Evolutionary conservation across 371 early-diverging fungal genomes (phyloP).

Genomic region (Mucor velutinosus): DNA sequence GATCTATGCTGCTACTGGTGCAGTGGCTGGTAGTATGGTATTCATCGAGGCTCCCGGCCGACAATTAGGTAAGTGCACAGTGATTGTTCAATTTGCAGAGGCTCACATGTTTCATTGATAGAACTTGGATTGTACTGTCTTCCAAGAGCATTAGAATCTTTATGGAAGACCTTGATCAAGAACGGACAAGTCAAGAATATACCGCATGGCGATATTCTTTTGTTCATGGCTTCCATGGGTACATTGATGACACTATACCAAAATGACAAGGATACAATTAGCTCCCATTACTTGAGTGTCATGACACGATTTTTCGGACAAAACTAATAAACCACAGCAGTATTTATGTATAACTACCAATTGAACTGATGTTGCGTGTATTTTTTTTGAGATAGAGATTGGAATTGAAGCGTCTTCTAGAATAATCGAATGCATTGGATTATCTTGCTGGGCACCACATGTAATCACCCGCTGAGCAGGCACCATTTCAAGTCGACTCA

Average conservation of each 20-base stretch:
- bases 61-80: slow-evolving; percentile 48
- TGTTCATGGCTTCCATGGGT: slow-evolving; percentile 79
- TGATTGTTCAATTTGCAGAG: neutral
- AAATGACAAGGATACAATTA: slow-evolving; percentile 72
- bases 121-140: slow-evolving; percentile 86
- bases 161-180: slow-evolving; percentile 64
- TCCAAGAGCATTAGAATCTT: slow-evolving; percentile 77
- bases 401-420: neutral
- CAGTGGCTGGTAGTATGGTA: slow-evolving; percentile 69
- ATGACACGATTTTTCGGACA: slow-evolving; percentile 86
- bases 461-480: neutral
- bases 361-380: neutral
- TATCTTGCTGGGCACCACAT: neutral
- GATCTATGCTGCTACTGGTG: slow-evolving; percentile 66
- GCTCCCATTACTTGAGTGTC: slow-evolving; percentile 72
- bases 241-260: slow-evolving; percentile 85
- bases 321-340: slow-evolving; percentile 51
- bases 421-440: neutral
- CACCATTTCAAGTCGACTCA: neutral
- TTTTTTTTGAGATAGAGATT: neutral
- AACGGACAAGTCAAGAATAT: slow-evolving; percentile 47
- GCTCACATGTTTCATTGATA: neutral
- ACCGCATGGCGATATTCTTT: slow-evolving; percentile 58
- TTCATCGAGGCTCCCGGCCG: slow-evolving; percentile 78
- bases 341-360: neutral